Evolutionary conservation across 108 stramenopile genomes (phyloP).

Genomic region (Conticribra weissflogii): DNA sequence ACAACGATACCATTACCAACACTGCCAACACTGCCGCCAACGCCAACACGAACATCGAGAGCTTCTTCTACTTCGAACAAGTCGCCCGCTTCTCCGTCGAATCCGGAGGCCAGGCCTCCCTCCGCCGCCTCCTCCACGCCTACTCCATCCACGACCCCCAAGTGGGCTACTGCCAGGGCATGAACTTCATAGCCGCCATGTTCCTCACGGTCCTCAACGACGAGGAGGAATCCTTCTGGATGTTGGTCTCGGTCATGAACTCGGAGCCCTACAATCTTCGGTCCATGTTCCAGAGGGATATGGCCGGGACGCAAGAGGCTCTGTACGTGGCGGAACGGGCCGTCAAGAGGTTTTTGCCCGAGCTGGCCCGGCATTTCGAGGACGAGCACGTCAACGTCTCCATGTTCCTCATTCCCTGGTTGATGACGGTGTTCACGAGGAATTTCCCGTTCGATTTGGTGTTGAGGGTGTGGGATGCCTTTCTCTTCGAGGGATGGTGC

Average conservation of each 20-base stretch:
- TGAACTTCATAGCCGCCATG: slow-evolving; percentile 96
- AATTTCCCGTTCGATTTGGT: slow-evolving; percentile 95
- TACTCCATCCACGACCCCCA: slow-evolving; percentile 85
- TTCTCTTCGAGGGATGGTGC: slow-evolving; percentile 91
- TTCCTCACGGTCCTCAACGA: slow-evolving; percentile 78
- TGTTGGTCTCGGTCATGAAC: slow-evolving; percentile 74
- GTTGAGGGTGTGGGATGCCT: slow-evolving; percentile 92
- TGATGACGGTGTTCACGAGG: slow-evolving; percentile 92
- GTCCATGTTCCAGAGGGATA: slow-evolving; percentile 73
- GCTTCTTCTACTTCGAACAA: no score
- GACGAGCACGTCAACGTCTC: slow-evolving; percentile 82
- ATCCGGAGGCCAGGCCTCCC: no score
- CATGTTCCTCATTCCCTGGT: slow-evolving; percentile 98
- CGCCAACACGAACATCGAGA: no score
- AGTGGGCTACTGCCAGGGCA: slow-evolving; percentile 96
- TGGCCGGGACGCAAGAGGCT: slow-evolving; percentile 77
- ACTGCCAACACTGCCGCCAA: no score
- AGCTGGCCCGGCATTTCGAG: slow-evolving; percentile 79
- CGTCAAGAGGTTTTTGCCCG: slow-evolving; percentile 74
- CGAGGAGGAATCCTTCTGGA: slow-evolving; percentile 89
- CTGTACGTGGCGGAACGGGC: slow-evolving; percentile 87
- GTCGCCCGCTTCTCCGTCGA: no score
- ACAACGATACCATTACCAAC: no score
- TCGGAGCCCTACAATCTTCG: slow-evolving; percentile 71
- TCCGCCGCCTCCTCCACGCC: slow-evolving; percentile 77